A percentile compares a stretch with the other conserved stretches of the same genome.
Conservation (phyloP, 805 yeast genomes). For the Yamadazyma insecticola region DNA sequence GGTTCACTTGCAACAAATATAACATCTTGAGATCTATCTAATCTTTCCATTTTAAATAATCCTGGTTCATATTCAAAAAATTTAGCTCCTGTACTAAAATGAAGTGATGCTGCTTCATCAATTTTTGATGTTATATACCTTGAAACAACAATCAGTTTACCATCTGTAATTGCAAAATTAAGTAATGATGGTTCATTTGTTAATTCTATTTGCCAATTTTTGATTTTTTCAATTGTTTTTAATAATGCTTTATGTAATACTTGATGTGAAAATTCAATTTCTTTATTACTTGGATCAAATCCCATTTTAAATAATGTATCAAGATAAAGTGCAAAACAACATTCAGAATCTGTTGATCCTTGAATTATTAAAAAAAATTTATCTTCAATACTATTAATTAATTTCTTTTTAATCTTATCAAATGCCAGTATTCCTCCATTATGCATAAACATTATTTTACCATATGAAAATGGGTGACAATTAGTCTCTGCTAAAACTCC, state of each 20-base stretch:
- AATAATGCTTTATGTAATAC: slow-evolving; percentile 64
- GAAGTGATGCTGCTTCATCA: slow-evolving; percentile 95
- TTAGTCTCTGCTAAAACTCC: slow-evolving; percentile 93
- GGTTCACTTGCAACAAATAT: slow-evolving; percentile 98
- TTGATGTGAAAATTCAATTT: slow-evolving; percentile 42
- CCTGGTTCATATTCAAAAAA: slow-evolving; percentile 90
- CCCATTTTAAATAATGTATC: slow-evolving; percentile 77
- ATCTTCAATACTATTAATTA: slow-evolving; percentile 72
- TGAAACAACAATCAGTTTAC: slow-evolving; percentile 77
- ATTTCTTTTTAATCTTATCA: slow-evolving; percentile 61
- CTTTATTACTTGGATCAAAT: slow-evolving; percentile 50
- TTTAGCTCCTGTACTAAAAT: slow-evolving; percentile 89
- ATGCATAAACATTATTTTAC: slow-evolving; percentile 92
- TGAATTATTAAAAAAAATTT: slow-evolving; percentile 76
- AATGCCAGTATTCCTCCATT: slow-evolving; percentile 87
- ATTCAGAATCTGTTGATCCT: slow-evolving; percentile 95
- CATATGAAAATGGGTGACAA: slow-evolving; percentile 93
- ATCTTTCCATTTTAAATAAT: slow-evolving; percentile 88
- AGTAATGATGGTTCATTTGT: slow-evolving; percentile 68
- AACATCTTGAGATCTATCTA: slow-evolving; percentile 88
- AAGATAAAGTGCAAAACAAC: slow-evolving; percentile 84
- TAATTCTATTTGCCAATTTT: slow-evolving; percentile 70
- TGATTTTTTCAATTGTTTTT: slow-evolving; percentile 69
- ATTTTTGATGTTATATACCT: slow-evolving; percentile 84
- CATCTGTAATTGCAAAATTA: slow-evolving; percentile 95